Evolutionary conservation across 1,284 basidiomycete genomes (phyloP), one percentile per base, ranked within the genome.

Genomic region (Cerrena zonata): DNA sequence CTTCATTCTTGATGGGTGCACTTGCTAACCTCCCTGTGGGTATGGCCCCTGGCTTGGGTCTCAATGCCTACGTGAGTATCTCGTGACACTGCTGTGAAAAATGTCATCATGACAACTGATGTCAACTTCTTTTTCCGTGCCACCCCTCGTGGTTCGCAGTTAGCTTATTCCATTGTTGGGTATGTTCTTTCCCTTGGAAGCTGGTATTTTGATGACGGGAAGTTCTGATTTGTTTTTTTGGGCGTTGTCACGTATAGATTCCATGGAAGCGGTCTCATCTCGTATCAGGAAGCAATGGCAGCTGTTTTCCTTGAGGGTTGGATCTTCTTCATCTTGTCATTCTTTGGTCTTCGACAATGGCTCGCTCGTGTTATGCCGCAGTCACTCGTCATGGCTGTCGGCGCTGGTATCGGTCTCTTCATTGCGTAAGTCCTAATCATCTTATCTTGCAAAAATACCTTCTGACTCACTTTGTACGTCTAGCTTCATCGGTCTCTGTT

Each of bases 231-330:
- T 43, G 2, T n/a, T 34, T n/a, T n/a, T n/a, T n/a, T n/a, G n/a
- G n/a, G n/a, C n/a, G n/a, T n/a, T n/a, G n/a, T n/a, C n/a, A n/a
- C n/a, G n/a, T n/a, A 12, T 43, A 58, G 57, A 5, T 85, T 82
- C 67, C 84, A 91, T 58, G 89, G 89, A 7, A 74, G 77, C 21
- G 91, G 91, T 19, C 76, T 80, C 45, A 84, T 92, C 58, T 76
- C 81, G 2, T 94, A 91, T 65, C 73, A 77, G 19, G 85, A 93
- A 67, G 91, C 91, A 0, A 76, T 94, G n/a, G 83, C 86, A 13
- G 91, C 91, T 25, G 88, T 94, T 47, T 94, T 91, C 68, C 73
- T 92, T 55, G 89, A 91, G 73, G 89, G 91, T 37, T 89, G 90
- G 84, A 71, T 94, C 43, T 94, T 94, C 74, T 79, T 94, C 57